Evolutionary conservation across 305 asterid species (phyloP).

Genomic region (Striga hermonthica): DNA sequence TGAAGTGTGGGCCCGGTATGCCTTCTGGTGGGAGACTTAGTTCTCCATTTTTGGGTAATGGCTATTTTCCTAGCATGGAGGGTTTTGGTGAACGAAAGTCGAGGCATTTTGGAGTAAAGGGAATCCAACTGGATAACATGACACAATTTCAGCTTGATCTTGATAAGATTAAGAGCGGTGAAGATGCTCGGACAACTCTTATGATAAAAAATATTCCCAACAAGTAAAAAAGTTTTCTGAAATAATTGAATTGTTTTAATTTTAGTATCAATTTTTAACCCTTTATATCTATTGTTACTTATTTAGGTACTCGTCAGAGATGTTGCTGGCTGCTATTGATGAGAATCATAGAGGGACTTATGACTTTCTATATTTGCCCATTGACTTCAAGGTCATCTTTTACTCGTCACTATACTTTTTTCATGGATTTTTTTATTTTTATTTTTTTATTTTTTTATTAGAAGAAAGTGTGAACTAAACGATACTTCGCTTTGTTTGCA

Average conservation of each 20-base stretch:
- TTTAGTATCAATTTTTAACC: too few species aligned
- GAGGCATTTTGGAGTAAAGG: constrained; percentile 40
- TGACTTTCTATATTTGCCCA: constrained; percentile 79
- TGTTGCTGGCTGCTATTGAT: constrained; percentile 68
- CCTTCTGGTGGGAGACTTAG: constrained; percentile 41
- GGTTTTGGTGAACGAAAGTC: constrained; percentile 39
- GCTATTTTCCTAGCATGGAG: constrained; percentile 39
- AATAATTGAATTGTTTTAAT: background rate
- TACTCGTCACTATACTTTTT: background rate
- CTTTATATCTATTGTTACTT: too few species aligned
- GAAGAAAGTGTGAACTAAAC: too few species aligned
- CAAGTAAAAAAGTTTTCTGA: constrained; percentile 41
- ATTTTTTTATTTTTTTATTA: background rate
- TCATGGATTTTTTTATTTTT: background rate
- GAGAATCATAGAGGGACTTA: constrained; percentile 61
- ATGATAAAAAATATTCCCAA: constrained; percentile 82
- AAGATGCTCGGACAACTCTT: constrained; percentile 66
- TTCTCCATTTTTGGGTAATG: constrained; percentile 40
- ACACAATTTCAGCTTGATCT: constrained; percentile 55
- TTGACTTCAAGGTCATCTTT: constrained; percentile 66
- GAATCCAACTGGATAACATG: constrained; percentile 44
- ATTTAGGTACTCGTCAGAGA: constrained; percentile 75
- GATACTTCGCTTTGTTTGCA: constrained; percentile 33
- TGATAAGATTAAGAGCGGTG: constrained; percentile 55
- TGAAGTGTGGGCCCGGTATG: constrained; percentile 31